Percentiles rank a stretch among this genome's conserved stretches.
Evolutionary conservation across 164 flowering plant genomes (phyloP).

Genomic region (Tetrastigma voinierianum): DNA sequence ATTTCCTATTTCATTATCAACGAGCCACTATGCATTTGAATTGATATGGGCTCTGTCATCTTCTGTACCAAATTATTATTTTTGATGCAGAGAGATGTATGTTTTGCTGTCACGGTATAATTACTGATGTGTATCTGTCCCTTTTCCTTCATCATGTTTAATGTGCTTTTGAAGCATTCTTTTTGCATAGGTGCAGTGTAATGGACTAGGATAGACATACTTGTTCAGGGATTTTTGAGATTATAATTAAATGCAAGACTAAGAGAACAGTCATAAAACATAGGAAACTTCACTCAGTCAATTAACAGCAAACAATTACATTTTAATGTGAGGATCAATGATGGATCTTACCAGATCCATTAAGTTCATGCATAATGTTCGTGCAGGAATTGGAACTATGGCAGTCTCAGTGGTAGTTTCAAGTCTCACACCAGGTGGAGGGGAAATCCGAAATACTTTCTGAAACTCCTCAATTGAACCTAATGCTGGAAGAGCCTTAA

Average conservation of each 20-base stretch:
- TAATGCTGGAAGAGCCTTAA: not conserved
- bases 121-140: not conserved
- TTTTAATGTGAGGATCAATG: not conserved
- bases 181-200: not conserved
- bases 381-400: not conserved
- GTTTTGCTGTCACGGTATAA: not conserved
- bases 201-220: not conserved
- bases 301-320: not conserved
- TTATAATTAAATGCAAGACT: not conserved
- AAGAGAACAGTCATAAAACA: not conserved
- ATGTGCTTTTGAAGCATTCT: not conserved
- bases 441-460: not conserved
- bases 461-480: not conserved
- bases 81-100: too few species aligned
- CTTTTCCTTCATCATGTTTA: not conserved
- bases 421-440: slow-evolving; percentile 1
- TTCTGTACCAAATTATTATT: too few species aligned
- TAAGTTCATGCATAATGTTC: not conserved
- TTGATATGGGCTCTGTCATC: too few species aligned
- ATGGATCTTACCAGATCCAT: slow-evolving; percentile 4
- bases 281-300: not conserved
- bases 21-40: too few species aligned
- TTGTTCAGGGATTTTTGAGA: not conserved
- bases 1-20: not conserved
- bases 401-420: not conserved